Percentiles rank a stretch among this genome's conserved stretches.
Evolutionary conservation across 2,329 filamentous ascomycete genomes (phyloP).

Genomic region (Aureobasidium sp.): DNA sequence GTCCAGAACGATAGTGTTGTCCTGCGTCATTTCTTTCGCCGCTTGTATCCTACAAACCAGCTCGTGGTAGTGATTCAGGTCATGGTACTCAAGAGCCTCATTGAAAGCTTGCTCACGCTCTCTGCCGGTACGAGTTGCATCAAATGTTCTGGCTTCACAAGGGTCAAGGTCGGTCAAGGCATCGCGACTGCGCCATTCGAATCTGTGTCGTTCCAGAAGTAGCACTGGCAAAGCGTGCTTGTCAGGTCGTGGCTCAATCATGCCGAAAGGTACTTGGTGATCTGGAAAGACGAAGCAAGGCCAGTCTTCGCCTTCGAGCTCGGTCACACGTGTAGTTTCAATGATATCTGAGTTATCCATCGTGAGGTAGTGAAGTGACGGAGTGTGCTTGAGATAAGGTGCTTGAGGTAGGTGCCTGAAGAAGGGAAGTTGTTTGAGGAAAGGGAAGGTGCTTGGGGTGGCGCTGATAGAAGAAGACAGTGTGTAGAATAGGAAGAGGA

Average conservation of each 20-base stretch:
- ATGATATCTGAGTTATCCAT: neutral
- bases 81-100: neutral
- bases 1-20: neutral
- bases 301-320: neutral
- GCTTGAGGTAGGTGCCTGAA: neutral
- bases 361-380: neutral
- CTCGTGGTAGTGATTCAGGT: neutral
- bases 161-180: neutral
- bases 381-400: neutral
- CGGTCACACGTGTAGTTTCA: neutral
- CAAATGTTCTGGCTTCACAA: neutral
- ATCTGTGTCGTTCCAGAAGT: neutral
- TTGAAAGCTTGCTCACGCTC: neutral
- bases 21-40: neutral
- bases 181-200: neutral
- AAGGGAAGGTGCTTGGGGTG: too few relatives aligned
- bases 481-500: neutral
- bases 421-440: neutral
- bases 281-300: slow-evolving; percentile 8
- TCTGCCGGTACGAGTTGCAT: neutral
- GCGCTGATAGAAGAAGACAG: neutral
- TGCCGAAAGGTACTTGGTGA: neutral
- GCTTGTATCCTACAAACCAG: neutral
- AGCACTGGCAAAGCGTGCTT: neutral
- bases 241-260: neutral